Conservation (phyloP, 352 stramenopile genomes). For the Phytophthora sansomeana region DNA sequence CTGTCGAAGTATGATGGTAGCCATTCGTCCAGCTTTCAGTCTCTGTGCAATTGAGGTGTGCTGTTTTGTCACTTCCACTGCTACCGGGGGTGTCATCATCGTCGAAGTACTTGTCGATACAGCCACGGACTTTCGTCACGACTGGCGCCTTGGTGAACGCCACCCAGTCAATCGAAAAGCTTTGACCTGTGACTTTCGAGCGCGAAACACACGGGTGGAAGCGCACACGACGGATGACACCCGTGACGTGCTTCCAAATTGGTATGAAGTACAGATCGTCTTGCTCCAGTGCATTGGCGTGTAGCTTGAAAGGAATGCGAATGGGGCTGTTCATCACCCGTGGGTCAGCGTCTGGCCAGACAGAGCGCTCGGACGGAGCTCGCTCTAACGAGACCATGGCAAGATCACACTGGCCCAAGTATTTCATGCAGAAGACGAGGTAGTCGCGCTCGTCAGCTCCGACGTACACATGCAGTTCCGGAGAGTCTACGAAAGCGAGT, state of each 20-base stretch:
- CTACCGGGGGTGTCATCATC: slow-evolving; percentile 14
- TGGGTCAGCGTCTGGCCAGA: slow-evolving; percentile 45
- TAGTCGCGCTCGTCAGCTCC: slow-evolving; percentile 53
- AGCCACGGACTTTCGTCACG: slow-evolving; percentile 79
- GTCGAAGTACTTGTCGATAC: slow-evolving; percentile 79
- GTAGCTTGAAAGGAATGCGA: slow-evolving; percentile 62
- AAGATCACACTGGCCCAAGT: slow-evolving; percentile 61
- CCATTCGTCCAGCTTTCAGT: slow-evolving; percentile 51
- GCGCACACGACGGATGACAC: slow-evolving; percentile 65
- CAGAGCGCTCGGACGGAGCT: slow-evolving; percentile 31
- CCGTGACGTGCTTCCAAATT: slow-evolving; percentile 66
- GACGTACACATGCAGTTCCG: slow-evolving; percentile 63
- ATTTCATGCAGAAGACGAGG: slow-evolving; percentile 71
- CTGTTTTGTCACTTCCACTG: slow-evolving; percentile 14
- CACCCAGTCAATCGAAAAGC: slow-evolving; percentile 77
- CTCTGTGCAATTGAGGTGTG: slow-evolving; percentile 61
- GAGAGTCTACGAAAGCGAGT: slow-evolving; percentile 67
- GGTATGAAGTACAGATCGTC: slow-evolving; percentile 71
- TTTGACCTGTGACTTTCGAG: slow-evolving; percentile 51
- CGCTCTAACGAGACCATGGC: slow-evolving; percentile 65
- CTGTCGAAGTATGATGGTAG: slow-evolving; percentile 49
- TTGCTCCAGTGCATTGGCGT: slow-evolving; percentile 23
- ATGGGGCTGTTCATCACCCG: slow-evolving; percentile 57
- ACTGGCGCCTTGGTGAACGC: slow-evolving; percentile 75
- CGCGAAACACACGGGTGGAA: slow-evolving; percentile 62